Conservation (phyloP, 2,329 filamentous ascomycete species). For the Diaporthe sp. region DNA sequence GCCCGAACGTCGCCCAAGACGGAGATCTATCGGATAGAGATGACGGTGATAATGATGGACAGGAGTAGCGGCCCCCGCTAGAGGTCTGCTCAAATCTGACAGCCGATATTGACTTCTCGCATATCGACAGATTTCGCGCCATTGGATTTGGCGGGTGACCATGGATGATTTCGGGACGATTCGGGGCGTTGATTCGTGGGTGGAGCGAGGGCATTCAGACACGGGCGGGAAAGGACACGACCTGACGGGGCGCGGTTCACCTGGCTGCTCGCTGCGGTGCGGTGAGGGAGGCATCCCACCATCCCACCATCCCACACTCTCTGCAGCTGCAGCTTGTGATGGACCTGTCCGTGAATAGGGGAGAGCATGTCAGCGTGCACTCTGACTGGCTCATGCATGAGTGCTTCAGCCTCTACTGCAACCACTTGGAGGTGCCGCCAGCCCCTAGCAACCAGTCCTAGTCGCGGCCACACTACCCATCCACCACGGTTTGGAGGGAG, state of each 20-base stretch:
- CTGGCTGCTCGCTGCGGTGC: slow-evolving; percentile 32
- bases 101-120: slow-evolving; percentile 30
- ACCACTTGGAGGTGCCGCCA: slow-evolving; percentile 32
- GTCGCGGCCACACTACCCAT: neutral
- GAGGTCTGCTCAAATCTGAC: slow-evolving; percentile 3
- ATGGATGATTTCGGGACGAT: slow-evolving; percentile 14
- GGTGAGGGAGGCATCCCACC: slow-evolving; percentile 34
- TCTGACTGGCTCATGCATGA: slow-evolving; percentile 37
- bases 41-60: slow-evolving; percentile 31
- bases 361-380: neutral
- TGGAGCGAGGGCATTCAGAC: slow-evolving; percentile 26
- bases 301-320: slow-evolving; percentile 29
- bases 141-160: neutral
- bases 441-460: neutral
- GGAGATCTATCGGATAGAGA: slow-evolving; percentile 25
- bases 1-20: slow-evolving; percentile 24
- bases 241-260: neutral
- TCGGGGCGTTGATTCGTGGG: slow-evolving; percentile 35
- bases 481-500: neutral
- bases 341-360: slow-evolving; percentile 34
- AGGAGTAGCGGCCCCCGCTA: slow-evolving; percentile 17
- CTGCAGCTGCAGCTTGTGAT: slow-evolving; percentile 2
- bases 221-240: slow-evolving; percentile 1
- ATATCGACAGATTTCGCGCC: slow-evolving; percentile 26
- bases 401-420: slow-evolving; percentile 33